These are phyloP conservation scores for Cyclotella kingstonii DNA, from an alignment of 108 stramenopile species.

Conservation along the genomic window DNA sequence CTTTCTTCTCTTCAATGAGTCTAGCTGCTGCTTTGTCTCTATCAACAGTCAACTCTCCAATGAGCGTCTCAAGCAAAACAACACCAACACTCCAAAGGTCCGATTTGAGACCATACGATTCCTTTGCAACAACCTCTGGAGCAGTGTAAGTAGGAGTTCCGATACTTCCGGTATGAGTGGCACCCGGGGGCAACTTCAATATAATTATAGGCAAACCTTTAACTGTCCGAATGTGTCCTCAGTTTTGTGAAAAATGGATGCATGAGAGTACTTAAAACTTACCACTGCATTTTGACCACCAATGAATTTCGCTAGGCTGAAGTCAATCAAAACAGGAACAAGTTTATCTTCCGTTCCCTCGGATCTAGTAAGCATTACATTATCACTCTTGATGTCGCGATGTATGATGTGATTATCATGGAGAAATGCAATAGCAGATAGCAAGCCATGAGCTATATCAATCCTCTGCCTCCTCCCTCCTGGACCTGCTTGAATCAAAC, in stretches of 20 bases:
- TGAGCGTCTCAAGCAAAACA: conserved; percentile 66
- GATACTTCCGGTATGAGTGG: conserved; percentile 67
- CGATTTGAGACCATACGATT: conserved; percentile 66
- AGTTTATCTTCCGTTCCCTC: conserved; percentile 38
- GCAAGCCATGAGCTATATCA: conserved; percentile 65
- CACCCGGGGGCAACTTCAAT: conserved; percentile 41
- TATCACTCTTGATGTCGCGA: conserved; percentile 97
- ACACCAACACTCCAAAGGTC: conserved; percentile 87
- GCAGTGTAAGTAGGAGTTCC: conserved; percentile 76
- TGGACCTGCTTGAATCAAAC: conserved; percentile 23
- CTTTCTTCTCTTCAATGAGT: conserved; percentile 51
- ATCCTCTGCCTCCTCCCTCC: conserved; percentile 49
- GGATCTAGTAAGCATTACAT: conserved; percentile 72
- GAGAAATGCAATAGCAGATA: conserved; percentile 82
- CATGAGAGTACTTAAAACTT: too few relatives aligned
- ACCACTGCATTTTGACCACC: conserved; percentile 38
- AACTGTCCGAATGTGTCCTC: too few relatives aligned
- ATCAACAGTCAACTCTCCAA: conserved; percentile 53
- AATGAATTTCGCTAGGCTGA: conserved; percentile 73
- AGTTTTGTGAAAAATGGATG: too few relatives aligned
- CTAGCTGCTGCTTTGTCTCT: conserved; percentile 65
- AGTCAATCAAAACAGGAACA: conserved; percentile 78
- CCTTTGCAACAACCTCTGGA: conserved; percentile 65
- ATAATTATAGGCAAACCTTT: too few relatives aligned
- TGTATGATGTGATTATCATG: conserved; percentile 97